These are phyloP conservation scores for Hyphopichia buzzinii DNA, from an alignment of 1,139 yeast genomes.

Conservation along the genomic window DNA sequence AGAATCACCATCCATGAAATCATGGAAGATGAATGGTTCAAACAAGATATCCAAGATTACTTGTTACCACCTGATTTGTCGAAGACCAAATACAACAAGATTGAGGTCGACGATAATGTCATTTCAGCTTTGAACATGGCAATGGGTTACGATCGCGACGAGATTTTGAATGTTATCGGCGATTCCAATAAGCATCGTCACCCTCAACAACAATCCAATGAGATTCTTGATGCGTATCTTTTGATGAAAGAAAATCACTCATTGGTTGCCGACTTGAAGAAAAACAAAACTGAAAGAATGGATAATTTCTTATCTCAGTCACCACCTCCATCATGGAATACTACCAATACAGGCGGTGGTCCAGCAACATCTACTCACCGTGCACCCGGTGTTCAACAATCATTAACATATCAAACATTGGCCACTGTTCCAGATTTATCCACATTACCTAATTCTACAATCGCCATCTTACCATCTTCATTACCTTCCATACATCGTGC, in stretches of 20 bases:
- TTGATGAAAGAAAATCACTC: slow-evolving; percentile 82
- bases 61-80: slow-evolving; percentile 68
- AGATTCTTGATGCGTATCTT: slow-evolving; percentile 88
- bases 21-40: slow-evolving; percentile 96
- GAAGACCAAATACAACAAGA: slow-evolving; percentile 37
- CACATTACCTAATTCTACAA: slow-evolving; percentile 60
- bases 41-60: slow-evolving; percentile 77
- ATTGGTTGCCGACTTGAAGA: slow-evolving; percentile 63
- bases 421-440: slow-evolving; percentile 51
- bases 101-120: slow-evolving; percentile 72
- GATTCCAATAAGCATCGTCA: slow-evolving; percentile 41
- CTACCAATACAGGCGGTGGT: slow-evolving; percentile 21
- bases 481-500: slow-evolving; percentile 94
- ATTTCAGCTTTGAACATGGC: slow-evolving; percentile 77
- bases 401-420: slow-evolving; percentile 49
- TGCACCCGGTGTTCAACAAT: slow-evolving; percentile 46
- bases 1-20: slow-evolving; percentile 94
- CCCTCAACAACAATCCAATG: slow-evolving; percentile 49
- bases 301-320: slow-evolving; percentile 51
- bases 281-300: slow-evolving; percentile 48
- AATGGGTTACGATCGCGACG: slow-evolving; percentile 92
- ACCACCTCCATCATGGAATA: slow-evolving; percentile 44
- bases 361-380: slow-evolving; percentile 10
- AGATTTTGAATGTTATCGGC: slow-evolving; percentile 71
- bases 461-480: slow-evolving; percentile 90